Base-by-base conservation (phyloP, 2,329 filamentous ascomycete species). In the Biscogniauxia mediterranea region DNA sequence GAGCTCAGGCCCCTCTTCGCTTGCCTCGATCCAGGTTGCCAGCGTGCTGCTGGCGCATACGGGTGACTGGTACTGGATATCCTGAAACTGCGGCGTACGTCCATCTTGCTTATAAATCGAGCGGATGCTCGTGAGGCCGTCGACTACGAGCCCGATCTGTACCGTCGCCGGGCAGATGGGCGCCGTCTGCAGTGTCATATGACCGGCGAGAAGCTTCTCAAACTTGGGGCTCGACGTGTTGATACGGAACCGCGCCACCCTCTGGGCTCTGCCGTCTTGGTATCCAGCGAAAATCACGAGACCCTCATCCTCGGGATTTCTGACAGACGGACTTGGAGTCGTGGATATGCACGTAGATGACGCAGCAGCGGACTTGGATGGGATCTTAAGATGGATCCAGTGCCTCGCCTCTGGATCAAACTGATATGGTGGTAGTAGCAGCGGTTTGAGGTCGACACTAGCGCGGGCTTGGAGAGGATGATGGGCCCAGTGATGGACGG, bases 351-450 rank as follows among this genome's bases (percentile, higher is more conserved):
- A 23, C 23, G 23, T 23, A 23, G 23, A 23, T 3, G 23, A 23
- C 5, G 23, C 23, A 23, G 23, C 23, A 23, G 23, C 23, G 5
- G 23, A 23, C 23, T 23, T 23, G 23, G 23, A 23, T 23, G 23
- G 23, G 23, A 23, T 23, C 55, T 69, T 76, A 3, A 75, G 55
- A 1, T 76, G 70, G 13, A 80, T 54, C 78, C 78, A 80, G 55
- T 80, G 78, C 0, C 67, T 57, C 0, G 67, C 54, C 52, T 75
- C 74, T 15, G 23, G 23, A 23, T 79, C 77, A 60, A 81, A 80
- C 52, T 80, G 78, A 58, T 80, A 80, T 0, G 78, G 75, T 0
- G 78, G 79, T 0, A 81, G 67, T 0, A 73, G 32, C 23, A 23
- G 23, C 23, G 23, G 23, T 23, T 5, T 5, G 3, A 78, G 21